A percentile compares a stretch with the other conserved stretches of the same genome.
phyloP scores from a whole-genome alignment of 345 rosid genomes.

The Salix viminalis region DNA sequence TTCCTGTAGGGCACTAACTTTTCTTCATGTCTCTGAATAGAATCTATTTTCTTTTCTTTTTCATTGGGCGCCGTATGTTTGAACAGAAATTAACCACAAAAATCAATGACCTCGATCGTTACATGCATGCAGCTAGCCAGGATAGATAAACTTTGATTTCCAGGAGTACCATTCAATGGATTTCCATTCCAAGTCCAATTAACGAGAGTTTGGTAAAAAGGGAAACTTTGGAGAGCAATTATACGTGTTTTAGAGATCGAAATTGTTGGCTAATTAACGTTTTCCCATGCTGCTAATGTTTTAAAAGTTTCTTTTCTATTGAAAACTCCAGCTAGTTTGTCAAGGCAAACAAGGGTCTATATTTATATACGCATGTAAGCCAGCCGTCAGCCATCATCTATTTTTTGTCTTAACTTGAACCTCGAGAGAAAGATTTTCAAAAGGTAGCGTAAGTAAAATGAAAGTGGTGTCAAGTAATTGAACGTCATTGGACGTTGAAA shows the following conservation, averaged over 20 bases:
- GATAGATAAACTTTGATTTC: not conserved
- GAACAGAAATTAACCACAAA: not conserved
- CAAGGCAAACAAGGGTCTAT: slow-evolving; percentile 6
- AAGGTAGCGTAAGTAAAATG: not conserved
- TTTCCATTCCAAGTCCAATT: not conserved
- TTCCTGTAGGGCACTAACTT: not conserved
- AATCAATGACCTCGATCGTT: not conserved
- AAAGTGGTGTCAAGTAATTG: not conserved
- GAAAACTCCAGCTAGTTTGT: not conserved
- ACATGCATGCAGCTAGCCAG: not conserved
- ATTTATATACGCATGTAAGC: not conserved
- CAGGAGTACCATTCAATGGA: not conserved
- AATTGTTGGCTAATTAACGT: slow-evolving; percentile 7
- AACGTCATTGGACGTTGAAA: slow-evolving; percentile 4
- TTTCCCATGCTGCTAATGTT: slow-evolving; percentile 1
- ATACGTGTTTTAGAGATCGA: not conserved
- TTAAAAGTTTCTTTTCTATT: slow-evolving; percentile 1
- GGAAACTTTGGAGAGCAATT: not conserved
- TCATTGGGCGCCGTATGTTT: slow-evolving; percentile 14
- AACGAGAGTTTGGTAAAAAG: not conserved
- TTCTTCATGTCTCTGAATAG: not conserved
- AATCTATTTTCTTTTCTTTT: not conserved
- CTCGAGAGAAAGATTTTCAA: slow-evolving; percentile 5
- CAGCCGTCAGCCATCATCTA: not conserved
- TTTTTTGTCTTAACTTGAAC: not conserved